Percentiles rank a stretch among this genome's conserved stretches.
Evolutionary conservation across 2,329 filamentous ascomycete genomes (phyloP).

Genomic region (Bipolaris zeicola): DNA sequence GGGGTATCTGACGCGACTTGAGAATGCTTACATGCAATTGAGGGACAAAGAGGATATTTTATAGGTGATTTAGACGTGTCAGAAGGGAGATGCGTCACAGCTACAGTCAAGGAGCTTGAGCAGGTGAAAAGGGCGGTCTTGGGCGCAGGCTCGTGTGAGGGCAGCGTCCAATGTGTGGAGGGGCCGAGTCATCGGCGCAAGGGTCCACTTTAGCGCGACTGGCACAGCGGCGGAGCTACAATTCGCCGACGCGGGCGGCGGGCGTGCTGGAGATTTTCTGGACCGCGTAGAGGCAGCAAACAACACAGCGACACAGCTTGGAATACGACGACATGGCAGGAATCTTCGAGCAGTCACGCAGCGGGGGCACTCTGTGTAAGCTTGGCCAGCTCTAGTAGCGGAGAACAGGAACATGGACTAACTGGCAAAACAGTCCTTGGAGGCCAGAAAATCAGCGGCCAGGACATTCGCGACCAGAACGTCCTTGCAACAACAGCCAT

Average conservation of each 20-base stretch:
- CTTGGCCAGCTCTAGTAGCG: slow-evolving; percentile 16
- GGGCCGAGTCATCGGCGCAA: slow-evolving; percentile 35
- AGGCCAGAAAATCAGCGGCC: slow-evolving; percentile 94
- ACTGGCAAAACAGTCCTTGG: slow-evolving; percentile 70
- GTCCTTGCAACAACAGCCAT: slow-evolving; percentile 96
- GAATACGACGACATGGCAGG: slow-evolving; percentile 71
- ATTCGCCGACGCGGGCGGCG: slow-evolving; percentile 28
- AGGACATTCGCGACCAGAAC: slow-evolving; percentile 97
- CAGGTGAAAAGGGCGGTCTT: slow-evolving; percentile 17
- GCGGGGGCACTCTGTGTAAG: slow-evolving; percentile 85
- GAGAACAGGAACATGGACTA: slow-evolving; percentile 20
- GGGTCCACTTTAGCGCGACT: slow-evolving; percentile 26
- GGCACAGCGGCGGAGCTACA: slow-evolving; percentile 24
- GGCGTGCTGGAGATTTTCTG: slow-evolving; percentile 34
- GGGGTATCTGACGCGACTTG: slow-evolving; percentile 28
- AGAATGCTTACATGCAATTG: slow-evolving; percentile 8
- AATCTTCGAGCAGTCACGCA: slow-evolving; percentile 94
- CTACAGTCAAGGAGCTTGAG: slow-evolving; percentile 8
- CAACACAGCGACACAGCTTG: slow-evolving; percentile 37
- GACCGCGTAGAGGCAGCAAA: slow-evolving; percentile 37
- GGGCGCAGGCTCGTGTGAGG: slow-evolving; percentile 32
- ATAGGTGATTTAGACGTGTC: neutral
- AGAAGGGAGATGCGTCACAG: slow-evolving; percentile 11
- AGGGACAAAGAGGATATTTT: neutral
- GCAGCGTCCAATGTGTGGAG: slow-evolving; percentile 35